These are phyloP conservation scores for Botrytis tulipae DNA, from an alignment of 2,329 filamentous ascomycete genomes.

Conservation along the genomic window DNA sequence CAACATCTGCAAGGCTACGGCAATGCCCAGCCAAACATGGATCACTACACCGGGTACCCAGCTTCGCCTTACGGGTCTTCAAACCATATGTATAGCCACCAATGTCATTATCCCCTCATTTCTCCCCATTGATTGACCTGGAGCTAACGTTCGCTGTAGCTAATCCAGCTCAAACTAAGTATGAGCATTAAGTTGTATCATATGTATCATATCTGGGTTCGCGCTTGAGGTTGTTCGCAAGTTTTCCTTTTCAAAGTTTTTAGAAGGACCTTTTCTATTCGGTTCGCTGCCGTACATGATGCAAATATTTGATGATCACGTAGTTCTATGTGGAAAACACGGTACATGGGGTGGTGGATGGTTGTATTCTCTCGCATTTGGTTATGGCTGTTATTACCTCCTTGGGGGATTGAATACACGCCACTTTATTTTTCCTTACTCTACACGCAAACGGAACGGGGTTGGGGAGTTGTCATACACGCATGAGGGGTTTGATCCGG, in stretches of 20 bases:
- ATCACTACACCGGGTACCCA: slow-evolving; percentile 53
- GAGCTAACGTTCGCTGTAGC: slow-evolving; percentile 35
- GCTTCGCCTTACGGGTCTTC: slow-evolving; percentile 54
- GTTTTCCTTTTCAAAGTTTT: slow-evolving; percentile 32
- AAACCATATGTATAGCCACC: slow-evolving; percentile 55
- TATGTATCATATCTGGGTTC: slow-evolving; percentile 40
- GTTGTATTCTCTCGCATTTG: slow-evolving; percentile 32
- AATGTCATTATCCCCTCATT: slow-evolving; percentile 47
- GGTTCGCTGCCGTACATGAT: slow-evolving; percentile 37
- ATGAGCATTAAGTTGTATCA: slow-evolving; percentile 37
- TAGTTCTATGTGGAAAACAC: slow-evolving; percentile 22
- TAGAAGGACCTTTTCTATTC: slow-evolving; percentile 32
- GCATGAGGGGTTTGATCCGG: slow-evolving; percentile 18
- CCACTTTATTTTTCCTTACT: slow-evolving; percentile 20
- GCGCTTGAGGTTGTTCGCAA: slow-evolving; percentile 34
- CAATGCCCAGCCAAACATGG: slow-evolving; percentile 32
- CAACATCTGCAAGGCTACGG: slow-evolving; percentile 58
- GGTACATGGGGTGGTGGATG: slow-evolving; percentile 17
- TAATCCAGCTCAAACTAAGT: slow-evolving; percentile 37
- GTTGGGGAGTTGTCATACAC: slow-evolving; percentile 25
- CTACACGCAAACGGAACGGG: slow-evolving; percentile 23
- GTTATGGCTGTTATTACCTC: slow-evolving; percentile 2
- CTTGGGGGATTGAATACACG: slow-evolving; percentile 26
- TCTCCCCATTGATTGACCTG: slow-evolving; percentile 16
- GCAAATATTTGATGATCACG: slow-evolving; percentile 36